Evolutionary conservation across 2,329 filamentous ascomycete genomes (phyloP).

Genomic region (Nannizzia gypsea): DNA sequence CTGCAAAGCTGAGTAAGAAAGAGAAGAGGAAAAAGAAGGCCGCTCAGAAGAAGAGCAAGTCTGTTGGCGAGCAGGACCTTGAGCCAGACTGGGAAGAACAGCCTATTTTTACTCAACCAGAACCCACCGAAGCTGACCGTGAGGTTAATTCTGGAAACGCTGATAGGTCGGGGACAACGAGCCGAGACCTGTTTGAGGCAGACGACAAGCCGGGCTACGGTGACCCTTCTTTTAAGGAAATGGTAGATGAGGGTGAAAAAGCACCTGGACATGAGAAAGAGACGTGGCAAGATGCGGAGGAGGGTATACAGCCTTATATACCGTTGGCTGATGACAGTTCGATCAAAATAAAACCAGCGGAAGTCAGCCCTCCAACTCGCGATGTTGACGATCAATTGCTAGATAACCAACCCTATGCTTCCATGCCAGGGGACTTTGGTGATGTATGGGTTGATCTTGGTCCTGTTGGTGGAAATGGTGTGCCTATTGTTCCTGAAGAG

Average conservation of each 20-base stretch:
- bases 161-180: background rate
- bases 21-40: slow-evolving; percentile 30
- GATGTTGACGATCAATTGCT: background rate
- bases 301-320: background rate
- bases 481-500: background rate
- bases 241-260: background rate
- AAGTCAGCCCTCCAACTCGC: background rate
- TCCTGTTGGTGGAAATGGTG: background rate
- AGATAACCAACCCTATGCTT: background rate
- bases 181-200: slow-evolving; percentile 10
- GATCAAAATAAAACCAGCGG: background rate
- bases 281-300: background rate
- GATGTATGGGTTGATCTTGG: background rate
- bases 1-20: slow-evolving; percentile 9
- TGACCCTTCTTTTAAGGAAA: background rate
- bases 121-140: background rate
- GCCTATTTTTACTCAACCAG: background rate
- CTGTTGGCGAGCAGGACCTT: slow-evolving; percentile 13
- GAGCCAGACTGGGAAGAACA: slow-evolving; percentile 4
- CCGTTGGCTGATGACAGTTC: background rate
- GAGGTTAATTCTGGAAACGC: background rate
- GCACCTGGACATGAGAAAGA: background rate
- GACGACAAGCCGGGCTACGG: slow-evolving; percentile 2
- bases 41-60: slow-evolving; percentile 24
- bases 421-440: background rate